Base-by-base conservation (phyloP, 176 grass and related monocot genomes). In the Oryza glumipatula region DNA sequence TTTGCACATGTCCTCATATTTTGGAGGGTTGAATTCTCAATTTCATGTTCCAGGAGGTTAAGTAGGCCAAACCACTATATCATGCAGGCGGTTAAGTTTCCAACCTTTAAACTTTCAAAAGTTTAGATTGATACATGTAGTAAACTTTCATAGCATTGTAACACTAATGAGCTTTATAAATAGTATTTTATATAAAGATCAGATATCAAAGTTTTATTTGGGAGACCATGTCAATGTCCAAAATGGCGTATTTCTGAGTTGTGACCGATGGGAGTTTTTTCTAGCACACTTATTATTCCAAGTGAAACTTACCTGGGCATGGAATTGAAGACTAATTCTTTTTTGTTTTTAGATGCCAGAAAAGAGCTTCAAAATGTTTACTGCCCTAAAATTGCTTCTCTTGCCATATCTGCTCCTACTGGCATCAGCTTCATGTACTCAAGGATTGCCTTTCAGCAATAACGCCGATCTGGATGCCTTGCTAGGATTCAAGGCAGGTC, bases 401-500 rank as follows among this genome's bases (percentile, higher is more conserved):
- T 65, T 46, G 39, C 60, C 58, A 0, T 39, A 46, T 47, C 4
- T 69, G 3, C 65, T 69, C 46, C 17, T 69, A 36, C 17, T 69
- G 28, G 46, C 45, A 52, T 49, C 19, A 67, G 26, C 26, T 33
- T 69, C 65, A n/a, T 80, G 26, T 14, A 46, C 65, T 68, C 65
- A 70, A 6, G 30, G 45, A 56, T 35, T 54, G 10, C 17, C 30
- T 2, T 39, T 23, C 78, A 70, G 78, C 45, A 81, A 81, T 16
- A 66, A 56, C 3, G 33, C 63, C 47, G 77, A 81, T 54, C 46
- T 35, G 45, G 11, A 81, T 49, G 65, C 78, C 10, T 56, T 81
- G 78, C 66, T 81, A 52, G 46, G 19, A 54, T 70, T 81, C 66
- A 81, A 70, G 66, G 30, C 78, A 35, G 66, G 78, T n/a, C 17